Percentiles rank a stretch among this genome's conserved stretches.
phyloP scores from a whole-genome alignment of 2,329 filamentous ascomycete genomes.

The Neocucurbitaria cava region DNA sequence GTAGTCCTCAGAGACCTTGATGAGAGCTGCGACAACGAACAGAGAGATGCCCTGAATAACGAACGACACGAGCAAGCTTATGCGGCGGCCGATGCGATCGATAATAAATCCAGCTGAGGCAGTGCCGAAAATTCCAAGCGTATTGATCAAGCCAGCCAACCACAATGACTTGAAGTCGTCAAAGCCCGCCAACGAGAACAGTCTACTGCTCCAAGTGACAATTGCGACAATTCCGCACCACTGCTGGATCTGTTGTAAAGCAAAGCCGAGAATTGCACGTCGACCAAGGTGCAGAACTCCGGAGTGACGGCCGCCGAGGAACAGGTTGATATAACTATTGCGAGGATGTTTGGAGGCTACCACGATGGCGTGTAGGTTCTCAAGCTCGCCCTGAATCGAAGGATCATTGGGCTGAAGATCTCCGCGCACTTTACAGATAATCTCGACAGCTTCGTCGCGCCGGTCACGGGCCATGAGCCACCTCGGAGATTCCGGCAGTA shows the following conservation, averaged over 20 bases:
- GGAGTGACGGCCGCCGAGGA: background rate
- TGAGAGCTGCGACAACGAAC: constrained; percentile 36
- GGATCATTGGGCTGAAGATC: background rate
- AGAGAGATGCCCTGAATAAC: constrained; percentile 5
- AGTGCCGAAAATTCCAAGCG: constrained; percentile 8
- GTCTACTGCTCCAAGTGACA: background rate
- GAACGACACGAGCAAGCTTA: background rate
- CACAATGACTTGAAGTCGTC: background rate
- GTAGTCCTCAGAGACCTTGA: constrained; percentile 7
- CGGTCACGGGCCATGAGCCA: constrained; percentile 58
- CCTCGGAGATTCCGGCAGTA: constrained; percentile 48
- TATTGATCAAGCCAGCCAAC: constrained; percentile 59
- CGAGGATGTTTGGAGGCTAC: background rate
- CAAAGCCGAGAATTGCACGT: background rate
- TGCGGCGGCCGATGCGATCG: constrained; percentile 7
- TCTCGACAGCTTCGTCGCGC: constrained; percentile 46
- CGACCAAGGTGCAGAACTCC: background rate
- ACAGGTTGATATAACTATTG: background rate
- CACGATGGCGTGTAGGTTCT: constrained; percentile 3
- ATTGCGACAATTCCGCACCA: constrained; percentile 8
- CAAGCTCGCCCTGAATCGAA: background rate
- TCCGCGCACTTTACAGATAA: constrained; percentile 10
- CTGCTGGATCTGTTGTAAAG: background rate
- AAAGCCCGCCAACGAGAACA: constrained; percentile 28
- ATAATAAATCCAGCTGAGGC: constrained; percentile 2